Conservation (phyloP, 805 yeast species). For the Zygoascus bituminiphila region DNA sequence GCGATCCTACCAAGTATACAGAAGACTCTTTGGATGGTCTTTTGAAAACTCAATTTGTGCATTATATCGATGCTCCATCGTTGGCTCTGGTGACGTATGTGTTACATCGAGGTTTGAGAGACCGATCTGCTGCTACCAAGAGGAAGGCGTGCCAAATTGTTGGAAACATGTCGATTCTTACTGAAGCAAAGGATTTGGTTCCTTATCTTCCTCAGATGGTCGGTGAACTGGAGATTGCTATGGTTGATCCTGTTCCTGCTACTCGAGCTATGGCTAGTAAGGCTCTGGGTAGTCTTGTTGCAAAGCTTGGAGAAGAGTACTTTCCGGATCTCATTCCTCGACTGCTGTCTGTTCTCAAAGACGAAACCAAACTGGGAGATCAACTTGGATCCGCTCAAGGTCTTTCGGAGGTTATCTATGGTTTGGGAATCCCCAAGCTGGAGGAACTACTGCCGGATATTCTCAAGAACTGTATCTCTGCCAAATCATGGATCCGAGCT, state of each 20-base stretch:
- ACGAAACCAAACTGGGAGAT: conserved; percentile 76
- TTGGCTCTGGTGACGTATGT: conserved; percentile 91
- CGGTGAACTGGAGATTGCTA: conserved; percentile 78
- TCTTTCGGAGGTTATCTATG: conserved; percentile 84
- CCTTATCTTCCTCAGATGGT: conserved; percentile 78
- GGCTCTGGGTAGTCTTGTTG: conserved; percentile 93
- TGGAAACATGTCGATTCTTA: conserved; percentile 96
- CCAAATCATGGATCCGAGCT: conserved; percentile 70
- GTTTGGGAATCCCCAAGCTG: conserved; percentile 77
- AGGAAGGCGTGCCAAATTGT: conserved; percentile 95
- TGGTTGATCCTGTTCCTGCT: conserved; percentile 97
- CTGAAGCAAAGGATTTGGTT: conserved; percentile 74
- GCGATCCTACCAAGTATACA: conserved; percentile 88
- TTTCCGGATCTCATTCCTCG: conserved; percentile 89
- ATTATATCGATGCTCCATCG: conserved; percentile 96
- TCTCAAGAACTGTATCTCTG: conserved; percentile 57
- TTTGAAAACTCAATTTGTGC: conserved; percentile 88
- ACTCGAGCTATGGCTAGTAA: conserved; percentile 97
- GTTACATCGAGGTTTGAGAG: conserved; percentile 90
- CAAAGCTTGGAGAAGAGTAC: conserved; percentile 89
- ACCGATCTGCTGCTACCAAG: conserved; percentile 87
- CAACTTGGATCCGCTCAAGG: conserved; percentile 97
- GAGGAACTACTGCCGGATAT: conserved; percentile 84
- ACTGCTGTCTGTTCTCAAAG: conserved; percentile 65
- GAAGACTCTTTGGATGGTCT: conserved; percentile 80